These are phyloP conservation scores for Achlya hypogyna DNA, from an alignment of 352 stramenopile species.

Conservation along the genomic window DNA sequence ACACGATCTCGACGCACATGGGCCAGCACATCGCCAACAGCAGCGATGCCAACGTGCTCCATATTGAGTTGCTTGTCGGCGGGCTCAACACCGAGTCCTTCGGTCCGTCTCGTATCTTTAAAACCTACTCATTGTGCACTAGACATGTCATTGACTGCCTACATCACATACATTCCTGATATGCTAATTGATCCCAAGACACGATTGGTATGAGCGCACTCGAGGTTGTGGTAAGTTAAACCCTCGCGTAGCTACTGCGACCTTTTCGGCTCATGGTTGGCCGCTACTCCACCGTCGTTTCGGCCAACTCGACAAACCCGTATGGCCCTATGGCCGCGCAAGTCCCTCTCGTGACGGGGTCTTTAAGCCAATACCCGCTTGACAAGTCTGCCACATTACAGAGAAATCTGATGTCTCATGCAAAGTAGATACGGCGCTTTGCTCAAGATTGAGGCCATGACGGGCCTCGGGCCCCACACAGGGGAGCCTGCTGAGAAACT, in stretches of 20 bases:
- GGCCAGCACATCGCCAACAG: neutral
- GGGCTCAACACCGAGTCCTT: conserved; percentile 1
- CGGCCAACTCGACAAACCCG: neutral
- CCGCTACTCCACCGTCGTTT: neutral
- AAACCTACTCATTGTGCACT: neutral
- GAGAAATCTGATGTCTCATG: neutral
- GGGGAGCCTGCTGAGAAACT: neutral
- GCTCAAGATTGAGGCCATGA: conserved; percentile 12
- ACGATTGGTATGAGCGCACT: neutral
- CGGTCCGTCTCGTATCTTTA: neutral
- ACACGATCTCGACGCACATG: neutral
- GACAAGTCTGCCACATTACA: conserved; percentile 4
- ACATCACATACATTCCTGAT: neutral
- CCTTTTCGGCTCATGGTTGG: neutral
- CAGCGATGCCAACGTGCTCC: neutral
- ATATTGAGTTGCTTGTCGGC: neutral
- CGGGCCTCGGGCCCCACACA: neutral
- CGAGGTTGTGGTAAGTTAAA: neutral
- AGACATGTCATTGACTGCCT: neutral
- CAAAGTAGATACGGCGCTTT: neutral
- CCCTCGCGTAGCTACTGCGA: neutral
- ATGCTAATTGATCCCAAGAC: neutral
- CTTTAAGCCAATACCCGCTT: conserved; percentile 7
- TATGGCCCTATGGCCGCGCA: conserved; percentile 1
- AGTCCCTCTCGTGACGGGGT: conserved; percentile 1